Evolutionary conservation across 1,284 basidiomycete genomes (phyloP).

Genomic region (Trametes hirsuta): DNA sequence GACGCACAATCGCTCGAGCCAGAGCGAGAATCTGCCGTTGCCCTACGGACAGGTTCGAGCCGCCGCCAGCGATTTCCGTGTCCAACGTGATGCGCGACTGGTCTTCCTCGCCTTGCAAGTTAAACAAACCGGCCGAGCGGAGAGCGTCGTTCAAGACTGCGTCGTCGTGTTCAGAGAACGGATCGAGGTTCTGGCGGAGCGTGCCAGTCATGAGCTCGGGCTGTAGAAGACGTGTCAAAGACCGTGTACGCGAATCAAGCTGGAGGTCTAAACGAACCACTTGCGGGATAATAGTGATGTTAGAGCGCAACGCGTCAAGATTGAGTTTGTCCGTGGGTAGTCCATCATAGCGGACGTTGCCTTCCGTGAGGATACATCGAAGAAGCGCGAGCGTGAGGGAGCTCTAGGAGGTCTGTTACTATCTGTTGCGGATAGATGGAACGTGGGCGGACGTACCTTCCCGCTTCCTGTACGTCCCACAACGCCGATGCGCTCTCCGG

Average conservation of each 20-base stretch:
- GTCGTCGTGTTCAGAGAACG: slow-evolving; percentile 77
- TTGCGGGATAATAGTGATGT: slow-evolving; percentile 53
- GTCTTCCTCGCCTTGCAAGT: slow-evolving; percentile 51
- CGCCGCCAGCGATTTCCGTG: slow-evolving; percentile 57
- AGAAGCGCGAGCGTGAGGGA: slow-evolving; percentile 47
- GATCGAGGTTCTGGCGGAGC: slow-evolving; percentile 64
- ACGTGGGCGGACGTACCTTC: slow-evolving; percentile 47
- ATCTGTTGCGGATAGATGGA: slow-evolving; percentile 41
- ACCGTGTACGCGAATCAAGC: slow-evolving; percentile 30
- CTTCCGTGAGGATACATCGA: slow-evolving; percentile 50
- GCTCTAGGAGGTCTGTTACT: slow-evolving; percentile 43
- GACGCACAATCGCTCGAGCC: slow-evolving; percentile 60
- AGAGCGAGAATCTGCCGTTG: slow-evolving; percentile 66
- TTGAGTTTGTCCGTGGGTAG: slow-evolving; percentile 48
- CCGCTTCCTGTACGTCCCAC: slow-evolving; percentile 79
- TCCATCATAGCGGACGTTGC: slow-evolving; percentile 43
- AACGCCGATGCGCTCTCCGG: slow-evolving; percentile 58
- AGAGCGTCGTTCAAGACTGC: slow-evolving; percentile 55
- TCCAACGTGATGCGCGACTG: slow-evolving; percentile 57
- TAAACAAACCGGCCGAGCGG: slow-evolving; percentile 56
- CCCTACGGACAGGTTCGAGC: slow-evolving; percentile 60
- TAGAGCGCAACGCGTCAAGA: slow-evolving; percentile 54
- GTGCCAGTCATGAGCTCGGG: slow-evolving; percentile 68
- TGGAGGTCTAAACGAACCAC: slow-evolving; percentile 41
- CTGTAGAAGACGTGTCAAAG: slow-evolving; percentile 31